Evolutionary conservation across 352 stramenopile species (phyloP), one percentile per base, ranked within the genome.

Genomic region (Phytophthora cryptogea): DNA sequence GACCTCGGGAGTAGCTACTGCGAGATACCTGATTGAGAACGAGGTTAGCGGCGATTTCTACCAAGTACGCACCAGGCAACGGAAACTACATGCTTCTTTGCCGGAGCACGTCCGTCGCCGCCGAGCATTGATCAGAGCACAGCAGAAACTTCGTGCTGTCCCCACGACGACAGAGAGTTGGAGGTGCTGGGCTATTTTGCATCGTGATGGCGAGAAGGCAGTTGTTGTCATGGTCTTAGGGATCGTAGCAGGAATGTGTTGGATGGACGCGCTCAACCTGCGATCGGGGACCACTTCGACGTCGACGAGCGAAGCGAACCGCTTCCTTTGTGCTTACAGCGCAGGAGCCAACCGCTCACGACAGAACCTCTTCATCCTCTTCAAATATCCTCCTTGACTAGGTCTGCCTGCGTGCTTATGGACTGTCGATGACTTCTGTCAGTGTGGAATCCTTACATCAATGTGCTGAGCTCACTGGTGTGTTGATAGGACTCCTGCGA

Each of bases 331-430:
- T 48, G 68, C 66, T 14, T 89, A 89, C 62, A 86, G 70, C 35
- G 71, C 76, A 8, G 65, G 74, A 16, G 73, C 71, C 0, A 72
- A 89, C 43, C 79, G 79, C 17, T 82, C 74, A 30, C 66, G 79
- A 8, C 67, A 87, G 47, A 69, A 78, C 20, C 73, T 87, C 59
- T 91, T 89, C 69, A 36, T 89, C 48, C 57, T 88, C 8, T 73
- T 87, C 67, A 88, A 89, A 91, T 91, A 91, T 91, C 82, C 78
- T 86, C 67, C 51, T 31, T 20, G 17, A 43, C 26, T 8, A 43
- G 27, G 6, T 23, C 27, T 44, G 39, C 6, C n/a, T 13, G n/a
- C 33, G 1, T 23, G 20, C 20, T 13, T 14, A 27, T 3, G 8
- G 39, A 8, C 8, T 44, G 26, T 5, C 16, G 27, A 27, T 20